A percentile compares a stretch with the other conserved stretches of the same genome.
Evolutionary conservation across 805 yeast genomes (phyloP).

Genomic region (Saccharomycopsis fermentans): DNA sequence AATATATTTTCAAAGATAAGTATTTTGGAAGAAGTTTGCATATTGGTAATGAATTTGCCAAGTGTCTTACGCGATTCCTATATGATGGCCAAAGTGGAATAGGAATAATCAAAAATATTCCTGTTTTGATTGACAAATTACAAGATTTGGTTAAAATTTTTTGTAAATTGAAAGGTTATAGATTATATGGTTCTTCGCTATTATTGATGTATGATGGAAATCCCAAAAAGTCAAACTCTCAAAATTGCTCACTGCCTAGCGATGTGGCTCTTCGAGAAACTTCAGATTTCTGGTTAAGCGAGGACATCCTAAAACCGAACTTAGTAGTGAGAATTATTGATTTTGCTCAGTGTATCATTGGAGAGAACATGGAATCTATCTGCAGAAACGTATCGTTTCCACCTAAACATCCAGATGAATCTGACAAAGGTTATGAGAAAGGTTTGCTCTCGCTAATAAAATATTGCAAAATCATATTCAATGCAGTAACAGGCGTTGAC

Average conservation of each 20-base stretch:
- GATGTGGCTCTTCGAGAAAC: conserved; percentile 15
- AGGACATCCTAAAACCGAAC: conserved; percentile 16
- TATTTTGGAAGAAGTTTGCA: conserved; percentile 78
- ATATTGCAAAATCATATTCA: conserved; percentile 55
- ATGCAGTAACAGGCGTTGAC: conserved; percentile 37
- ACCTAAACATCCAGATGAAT: conserved; percentile 50
- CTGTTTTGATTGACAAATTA: conserved; percentile 50
- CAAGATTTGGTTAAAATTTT: conserved; percentile 50
- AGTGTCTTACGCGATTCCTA: conserved; percentile 62
- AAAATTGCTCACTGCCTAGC: conserved; percentile 14
- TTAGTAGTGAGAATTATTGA: conserved; percentile 68
- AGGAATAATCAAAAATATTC: conserved; percentile 59
- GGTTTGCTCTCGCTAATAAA: conserved; percentile 68
- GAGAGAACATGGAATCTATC: conserved; percentile 31
- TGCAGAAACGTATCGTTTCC: conserved; percentile 45
- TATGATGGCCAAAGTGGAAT: conserved; percentile 58
- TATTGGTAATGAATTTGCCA: conserved; percentile 68
- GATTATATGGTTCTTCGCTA: conserved; percentile 87
- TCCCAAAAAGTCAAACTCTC: conserved; percentile 10
- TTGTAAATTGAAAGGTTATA: conserved; percentile 51
- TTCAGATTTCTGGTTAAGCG: conserved; percentile 19
- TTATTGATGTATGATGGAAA: conserved; percentile 82
- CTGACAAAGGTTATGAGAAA: conserved; percentile 77
- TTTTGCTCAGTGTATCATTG: conserved; percentile 86
- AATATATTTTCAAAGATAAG: conserved; percentile 69